Evolutionary conservation across 1,139 yeast genomes (phyloP).

Genomic region (Hyphopichia buzzinii): DNA sequence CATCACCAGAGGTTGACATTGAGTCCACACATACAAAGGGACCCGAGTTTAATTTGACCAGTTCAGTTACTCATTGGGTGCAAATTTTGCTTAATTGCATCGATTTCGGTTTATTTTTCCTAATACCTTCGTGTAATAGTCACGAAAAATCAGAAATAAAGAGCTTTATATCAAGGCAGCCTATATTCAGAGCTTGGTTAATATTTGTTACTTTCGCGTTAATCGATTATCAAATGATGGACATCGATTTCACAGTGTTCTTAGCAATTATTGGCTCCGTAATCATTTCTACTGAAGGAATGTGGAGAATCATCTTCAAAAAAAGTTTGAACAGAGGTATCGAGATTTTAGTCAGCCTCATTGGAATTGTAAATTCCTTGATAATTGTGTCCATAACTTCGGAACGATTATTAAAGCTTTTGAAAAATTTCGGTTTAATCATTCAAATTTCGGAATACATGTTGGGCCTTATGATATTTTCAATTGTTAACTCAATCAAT

Average conservation of each 20-base stretch:
- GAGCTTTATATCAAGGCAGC: background rate
- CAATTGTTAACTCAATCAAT: conserved; percentile 40
- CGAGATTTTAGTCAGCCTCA: background rate
- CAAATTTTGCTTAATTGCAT: conserved; percentile 12
- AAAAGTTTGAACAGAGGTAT: background rate
- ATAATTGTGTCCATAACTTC: conserved; percentile 30
- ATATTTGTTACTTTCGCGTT: conserved; percentile 17
- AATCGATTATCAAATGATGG: conserved; percentile 15
- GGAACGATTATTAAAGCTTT: conserved; percentile 23
- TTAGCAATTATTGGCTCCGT: conserved; percentile 10
- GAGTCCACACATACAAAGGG: background rate
- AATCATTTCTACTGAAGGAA: conserved; percentile 1
- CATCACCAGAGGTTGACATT: background rate
- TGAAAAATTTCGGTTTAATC: conserved; percentile 39
- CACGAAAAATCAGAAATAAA: conserved; percentile 6
- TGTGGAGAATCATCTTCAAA: background rate
- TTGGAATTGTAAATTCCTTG: conserved; percentile 28
- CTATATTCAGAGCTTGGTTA: conserved; percentile 16
- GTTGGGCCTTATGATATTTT: conserved; percentile 40
- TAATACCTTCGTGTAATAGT: conserved; percentile 19
- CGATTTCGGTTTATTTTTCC: conserved; percentile 17
- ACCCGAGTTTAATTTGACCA: background rate
- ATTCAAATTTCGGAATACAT: conserved; percentile 38
- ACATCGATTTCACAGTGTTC: conserved; percentile 10
- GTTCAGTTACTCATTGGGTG: background rate